Base-by-base conservation (phyloP, 495 filamentous ascomycete genomes). In the Aspergillus taichungensis region DNA sequence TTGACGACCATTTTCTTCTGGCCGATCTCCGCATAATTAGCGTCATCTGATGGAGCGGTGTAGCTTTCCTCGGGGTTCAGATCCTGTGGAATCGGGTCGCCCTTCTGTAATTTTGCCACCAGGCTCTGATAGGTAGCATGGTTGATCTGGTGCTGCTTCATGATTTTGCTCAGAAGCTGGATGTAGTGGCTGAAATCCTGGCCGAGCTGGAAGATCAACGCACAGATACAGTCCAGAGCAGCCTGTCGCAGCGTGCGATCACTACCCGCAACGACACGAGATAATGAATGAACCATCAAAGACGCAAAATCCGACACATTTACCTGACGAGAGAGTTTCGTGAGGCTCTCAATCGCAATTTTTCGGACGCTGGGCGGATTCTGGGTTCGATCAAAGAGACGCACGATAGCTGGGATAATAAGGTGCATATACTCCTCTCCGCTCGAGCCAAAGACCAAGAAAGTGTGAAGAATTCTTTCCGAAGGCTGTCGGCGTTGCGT, bases 341-440 rank as follows among this genome's bases (percentile, higher is more conserved):
- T 91, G 40, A 99, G 76, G 0, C 90, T 95, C 50, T 99, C 92
- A 55, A 99, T 96, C 8, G 91, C 89, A 28, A 78, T 79, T 60
- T 89, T 91, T 29, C 89, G 83, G 34, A 94, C 75, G 47, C 80
- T 79, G 8, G 75, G 67, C 6, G 87, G 87, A 49, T 92, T 83
- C 32, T 83, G 79, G 13, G 80, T 76, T 47, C 84, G 90, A 54
- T 97, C 88, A 56, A 96, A 95, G 43, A 94, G 79, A 11, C 82
- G 78, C 12, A 99, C 87, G 47, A 99, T 85, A n/a, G 90, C 84
- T 6, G 92, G 92, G 31, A 99, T 89, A 52, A 99, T 97, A 28
- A 99, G 74, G 63, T 97, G 92, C 92, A 99, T 97, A 63, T 97
- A 96, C 60, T 96, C 91, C 60, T 97, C 92, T 11, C 83, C 85